Conservation (phyloP, 352 stramenopile species). For the Globisporangium lucens region DNA sequence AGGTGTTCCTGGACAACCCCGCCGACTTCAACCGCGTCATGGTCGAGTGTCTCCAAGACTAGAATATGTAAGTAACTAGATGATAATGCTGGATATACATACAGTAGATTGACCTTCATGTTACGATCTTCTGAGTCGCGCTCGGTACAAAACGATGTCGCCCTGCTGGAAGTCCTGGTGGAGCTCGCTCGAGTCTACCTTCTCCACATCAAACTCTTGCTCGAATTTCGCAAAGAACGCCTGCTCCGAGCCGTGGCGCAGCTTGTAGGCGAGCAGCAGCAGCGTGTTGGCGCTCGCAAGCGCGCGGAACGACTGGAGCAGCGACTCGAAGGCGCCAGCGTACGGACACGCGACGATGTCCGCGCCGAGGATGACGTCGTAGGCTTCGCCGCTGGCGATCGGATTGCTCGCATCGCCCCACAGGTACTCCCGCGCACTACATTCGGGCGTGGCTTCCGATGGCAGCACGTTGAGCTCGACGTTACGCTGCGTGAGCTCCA, state of each 20-base stretch:
- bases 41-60: conserved; percentile 31
- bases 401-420: conserved; percentile 49
- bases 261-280: conserved; percentile 78
- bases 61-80: neutral
- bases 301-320: conserved; percentile 50
- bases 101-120: neutral
- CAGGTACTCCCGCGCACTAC: conserved; percentile 44
- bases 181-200: conserved; percentile 39
- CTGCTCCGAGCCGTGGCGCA: conserved; percentile 56
- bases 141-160: conserved; percentile 66
- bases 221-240: conserved; percentile 62
- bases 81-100: neutral
- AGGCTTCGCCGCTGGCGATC: conserved; percentile 26
- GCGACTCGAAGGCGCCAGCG: conserved; percentile 53
- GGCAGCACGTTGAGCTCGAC: conserved; percentile 35
- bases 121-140: conserved; percentile 23
- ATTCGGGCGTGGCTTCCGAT: conserved; percentile 22
- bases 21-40: conserved; percentile 62
- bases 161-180: conserved; percentile 64
- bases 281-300: conserved; percentile 40
- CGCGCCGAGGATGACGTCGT: conserved; percentile 73
- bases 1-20: conserved; percentile 85
- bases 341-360: conserved; percentile 87
- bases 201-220: conserved; percentile 41
- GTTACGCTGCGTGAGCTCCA: conserved; percentile 63